A percentile compares a stretch with the other conserved stretches of the same genome.
Evolutionary conservation across 73 alveolate species (phyloP).

Genomic region (Tetrahymena borealis): DNA sequence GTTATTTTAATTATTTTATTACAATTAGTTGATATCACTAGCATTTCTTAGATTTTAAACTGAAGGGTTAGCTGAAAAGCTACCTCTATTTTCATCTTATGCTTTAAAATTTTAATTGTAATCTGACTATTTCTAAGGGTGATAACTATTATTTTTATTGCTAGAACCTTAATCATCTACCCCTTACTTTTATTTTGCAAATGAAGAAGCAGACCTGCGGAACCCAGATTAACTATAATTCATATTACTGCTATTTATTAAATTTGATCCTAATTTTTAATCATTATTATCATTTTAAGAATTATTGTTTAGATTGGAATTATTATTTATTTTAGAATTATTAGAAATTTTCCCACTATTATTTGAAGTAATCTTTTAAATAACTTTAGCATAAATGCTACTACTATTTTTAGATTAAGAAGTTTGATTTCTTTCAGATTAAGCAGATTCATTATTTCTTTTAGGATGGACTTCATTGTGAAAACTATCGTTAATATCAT

Average conservation of each 20-base stretch:
- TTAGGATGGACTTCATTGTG: not conserved
- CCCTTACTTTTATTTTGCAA: not conserved
- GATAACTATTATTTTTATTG: not conserved
- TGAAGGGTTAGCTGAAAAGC: not conserved
- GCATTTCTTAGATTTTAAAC: not conserved
- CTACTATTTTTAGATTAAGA: not conserved
- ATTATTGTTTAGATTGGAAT: not conserved
- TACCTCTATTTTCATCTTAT: not conserved
- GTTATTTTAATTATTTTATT: not conserved
- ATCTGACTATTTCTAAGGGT: not conserved
- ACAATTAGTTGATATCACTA: not conserved
- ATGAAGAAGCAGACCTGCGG: not conserved
- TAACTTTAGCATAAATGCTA: not conserved
- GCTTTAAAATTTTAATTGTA: not conserved
- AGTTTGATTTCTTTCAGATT: not conserved
- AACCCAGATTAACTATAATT: not conserved
- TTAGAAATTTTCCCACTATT: not conserved
- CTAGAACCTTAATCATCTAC: not conserved
- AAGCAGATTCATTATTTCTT: not conserved
- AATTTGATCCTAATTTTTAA: not conserved
- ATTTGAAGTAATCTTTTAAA: not conserved
- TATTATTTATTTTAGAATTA: not conserved
- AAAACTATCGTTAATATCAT: not conserved
- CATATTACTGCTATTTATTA: not conserved
- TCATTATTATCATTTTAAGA: too few species aligned